A percentile compares a stretch with the other conserved stretches of the same genome.
These are phyloP conservation scores for Potentilla sterilis DNA, from an alignment of 306 rosid genomes.

Conservation along the genomic window DNA sequence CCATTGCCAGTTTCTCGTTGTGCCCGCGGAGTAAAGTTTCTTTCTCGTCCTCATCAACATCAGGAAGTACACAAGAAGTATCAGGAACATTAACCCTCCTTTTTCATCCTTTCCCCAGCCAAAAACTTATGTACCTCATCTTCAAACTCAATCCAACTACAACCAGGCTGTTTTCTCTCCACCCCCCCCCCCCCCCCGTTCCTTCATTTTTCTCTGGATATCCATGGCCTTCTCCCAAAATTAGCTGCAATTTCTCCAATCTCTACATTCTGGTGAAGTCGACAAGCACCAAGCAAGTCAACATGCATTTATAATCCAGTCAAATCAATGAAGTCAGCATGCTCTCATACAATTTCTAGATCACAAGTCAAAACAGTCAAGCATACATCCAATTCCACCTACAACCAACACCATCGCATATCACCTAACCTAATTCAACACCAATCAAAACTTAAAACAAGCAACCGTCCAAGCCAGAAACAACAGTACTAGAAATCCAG, in stretches of 20 bases:
- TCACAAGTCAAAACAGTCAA: too few species aligned
- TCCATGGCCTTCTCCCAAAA: conserved; percentile 76
- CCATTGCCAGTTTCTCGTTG: conserved; percentile 91
- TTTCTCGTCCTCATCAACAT: conserved; percentile 76
- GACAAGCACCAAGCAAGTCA: conserved; percentile 81
- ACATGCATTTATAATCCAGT: too few species aligned
- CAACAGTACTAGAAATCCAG: too few species aligned
- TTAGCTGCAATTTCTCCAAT: conserved; percentile 71
- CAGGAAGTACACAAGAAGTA: conserved; percentile 81
- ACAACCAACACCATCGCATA: too few species aligned
- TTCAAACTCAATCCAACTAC: conserved; percentile 85
- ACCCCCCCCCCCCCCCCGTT: conserved; percentile 75
- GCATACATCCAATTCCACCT: too few species aligned
- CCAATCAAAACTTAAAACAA: too few species aligned
- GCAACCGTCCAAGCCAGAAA: too few species aligned
- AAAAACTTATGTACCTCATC: conserved; percentile 80
- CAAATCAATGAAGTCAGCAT: too few species aligned
- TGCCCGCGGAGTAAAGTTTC: conserved; percentile 84
- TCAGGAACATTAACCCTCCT: conserved; percentile 88
- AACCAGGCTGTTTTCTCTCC: conserved; percentile 86
- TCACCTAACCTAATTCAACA: too few species aligned
- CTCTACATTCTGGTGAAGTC: conserved; percentile 59
- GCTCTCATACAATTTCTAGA: too few species aligned
- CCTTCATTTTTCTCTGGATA: conserved; percentile 70
- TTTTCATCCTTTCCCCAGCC: conserved; percentile 81